Percentiles rank a stretch among this genome's conserved stretches.
phyloP scores from a whole-genome alignment of 1,139 yeast genomes.

The Debaryomycetaceae sp. region DNA sequence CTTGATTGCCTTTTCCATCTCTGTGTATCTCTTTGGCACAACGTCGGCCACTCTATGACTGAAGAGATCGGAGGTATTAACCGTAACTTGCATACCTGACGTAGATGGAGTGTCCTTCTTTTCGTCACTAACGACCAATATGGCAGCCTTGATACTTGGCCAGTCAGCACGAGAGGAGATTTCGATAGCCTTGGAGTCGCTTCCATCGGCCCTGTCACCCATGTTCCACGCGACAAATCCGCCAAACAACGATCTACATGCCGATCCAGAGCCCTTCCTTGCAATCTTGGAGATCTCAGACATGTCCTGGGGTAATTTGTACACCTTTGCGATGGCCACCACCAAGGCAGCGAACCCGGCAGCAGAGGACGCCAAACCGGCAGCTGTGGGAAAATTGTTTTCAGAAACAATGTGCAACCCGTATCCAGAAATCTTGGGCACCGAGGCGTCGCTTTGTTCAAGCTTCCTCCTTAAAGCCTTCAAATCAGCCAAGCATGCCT shows the following conservation, averaged over 20 bases:
- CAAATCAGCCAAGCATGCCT: conserved; percentile 75
- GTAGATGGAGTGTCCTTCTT: conserved; percentile 95
- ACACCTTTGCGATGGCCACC: conserved; percentile 77
- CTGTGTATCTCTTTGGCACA: conserved; percentile 79
- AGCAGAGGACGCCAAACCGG: conserved; percentile 96
- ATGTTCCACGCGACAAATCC: conserved; percentile 99
- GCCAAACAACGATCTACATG: conserved; percentile 94
- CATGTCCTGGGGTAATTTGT: conserved; percentile 71
- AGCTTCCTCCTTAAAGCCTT: conserved; percentile 59
- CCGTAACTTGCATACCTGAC: conserved; percentile 94
- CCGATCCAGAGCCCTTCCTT: conserved; percentile 97
- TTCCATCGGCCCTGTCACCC: conserved; percentile 73
- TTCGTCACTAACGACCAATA: conserved; percentile 86
- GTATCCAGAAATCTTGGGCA: conserved; percentile 63
- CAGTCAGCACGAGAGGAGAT: conserved; percentile 82
- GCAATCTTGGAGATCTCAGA: conserved; percentile 91
- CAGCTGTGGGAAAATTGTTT: conserved; percentile 98
- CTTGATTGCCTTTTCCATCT: conserved; percentile 75
- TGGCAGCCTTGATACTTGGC: conserved; percentile 91
- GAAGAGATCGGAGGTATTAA: conserved; percentile 81
- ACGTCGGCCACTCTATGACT: conserved; percentile 70
- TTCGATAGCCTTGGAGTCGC: conserved; percentile 90
- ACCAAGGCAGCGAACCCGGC: conserved; percentile 98
- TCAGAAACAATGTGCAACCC: conserved; percentile 82
- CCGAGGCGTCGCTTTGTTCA: conserved; percentile 45